Conservation (phyloP, 768 basidiomycete species). For the Brasilioporus rufonigricans region DNA sequence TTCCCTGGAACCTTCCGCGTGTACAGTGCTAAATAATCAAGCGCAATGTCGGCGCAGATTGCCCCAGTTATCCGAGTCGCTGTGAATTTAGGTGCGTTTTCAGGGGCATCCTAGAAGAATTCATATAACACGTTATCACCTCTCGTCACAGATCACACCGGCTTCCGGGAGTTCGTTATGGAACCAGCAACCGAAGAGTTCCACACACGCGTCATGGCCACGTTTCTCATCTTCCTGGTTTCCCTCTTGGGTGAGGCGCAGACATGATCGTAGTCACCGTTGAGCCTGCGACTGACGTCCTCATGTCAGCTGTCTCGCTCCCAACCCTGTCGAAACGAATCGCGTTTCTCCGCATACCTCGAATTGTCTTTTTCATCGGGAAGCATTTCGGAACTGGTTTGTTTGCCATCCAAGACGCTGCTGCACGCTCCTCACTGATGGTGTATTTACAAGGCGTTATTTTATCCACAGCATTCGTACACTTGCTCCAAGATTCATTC, state of each 20-base stretch:
- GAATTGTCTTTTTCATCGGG: slow-evolving; percentile 74
- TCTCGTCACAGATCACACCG: background rate
- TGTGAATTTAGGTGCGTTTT: slow-evolving; percentile 1
- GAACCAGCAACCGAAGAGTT: background rate
- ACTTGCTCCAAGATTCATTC: slow-evolving; percentile 77
- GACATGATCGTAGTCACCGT: background rate
- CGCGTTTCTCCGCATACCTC: slow-evolving; percentile 57
- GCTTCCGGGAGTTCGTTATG: background rate
- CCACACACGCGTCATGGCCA: slow-evolving; percentile 13
- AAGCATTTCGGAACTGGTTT: slow-evolving; percentile 82
- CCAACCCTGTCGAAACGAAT: slow-evolving; percentile 60
- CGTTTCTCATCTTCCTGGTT: slow-evolving; percentile 49
- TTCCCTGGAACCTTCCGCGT: too few relatives aligned
- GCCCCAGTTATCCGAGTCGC: too few relatives aligned
- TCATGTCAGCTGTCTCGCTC: slow-evolving; percentile 60
- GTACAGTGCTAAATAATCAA: too few relatives aligned
- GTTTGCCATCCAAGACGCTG: background rate
- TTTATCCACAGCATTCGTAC: slow-evolving; percentile 78
- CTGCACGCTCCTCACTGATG: background rate
- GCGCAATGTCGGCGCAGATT: background rate
- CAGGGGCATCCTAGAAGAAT: background rate
- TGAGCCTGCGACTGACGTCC: background rate
- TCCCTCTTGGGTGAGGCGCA: slow-evolving; percentile 61
- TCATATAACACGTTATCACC: background rate
- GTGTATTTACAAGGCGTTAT: slow-evolving; percentile 57